These are phyloP conservation scores for Mycena leptocephala DNA, from an alignment of 768 basidiomycete species.

Conservation along the genomic window DNA sequence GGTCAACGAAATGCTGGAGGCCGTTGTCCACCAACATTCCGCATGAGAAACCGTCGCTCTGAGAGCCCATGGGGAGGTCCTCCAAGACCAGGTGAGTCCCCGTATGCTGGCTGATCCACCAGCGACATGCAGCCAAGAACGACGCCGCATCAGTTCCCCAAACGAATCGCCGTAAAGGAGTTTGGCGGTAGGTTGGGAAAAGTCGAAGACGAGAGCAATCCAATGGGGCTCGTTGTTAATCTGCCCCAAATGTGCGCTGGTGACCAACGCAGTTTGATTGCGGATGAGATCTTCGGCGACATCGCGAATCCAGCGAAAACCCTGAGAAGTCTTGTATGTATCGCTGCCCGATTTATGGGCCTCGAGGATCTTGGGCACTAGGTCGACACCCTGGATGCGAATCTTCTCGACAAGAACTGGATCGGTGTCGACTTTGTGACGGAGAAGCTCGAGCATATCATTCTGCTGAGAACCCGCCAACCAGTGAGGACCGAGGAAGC, in stretches of 20 bases:
- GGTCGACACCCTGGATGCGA: neutral
- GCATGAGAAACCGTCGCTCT: slow-evolving; percentile 16
- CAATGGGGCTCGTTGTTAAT: neutral
- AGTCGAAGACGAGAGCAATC: neutral
- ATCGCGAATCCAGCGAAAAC: slow-evolving; percentile 9
- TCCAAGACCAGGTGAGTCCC: neutral
- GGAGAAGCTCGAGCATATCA: slow-evolving; percentile 14
- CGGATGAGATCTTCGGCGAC: slow-evolving; percentile 2
- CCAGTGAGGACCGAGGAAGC: slow-evolving; percentile 20
- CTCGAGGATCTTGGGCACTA: neutral
- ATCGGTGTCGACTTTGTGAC: neutral
- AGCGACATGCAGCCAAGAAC: neutral
- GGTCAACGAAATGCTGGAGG: slow-evolving; percentile 6
- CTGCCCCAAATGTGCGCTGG: slow-evolving; percentile 2
- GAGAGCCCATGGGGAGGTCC: neutral
- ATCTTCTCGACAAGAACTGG: neutral
- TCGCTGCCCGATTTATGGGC: neutral
- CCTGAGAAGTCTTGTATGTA: neutral
- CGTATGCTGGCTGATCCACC: slow-evolving; percentile 19
- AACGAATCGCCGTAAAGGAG: slow-evolving; percentile 23
- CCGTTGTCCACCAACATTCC: slow-evolving; percentile 19
- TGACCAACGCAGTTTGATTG: no score
- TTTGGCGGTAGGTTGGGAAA: no score
- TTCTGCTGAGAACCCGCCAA: slow-evolving; percentile 24
- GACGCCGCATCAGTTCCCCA: neutral